Percentiles rank a stretch among this genome's conserved stretches.
phyloP scores from a whole-genome alignment of 495 filamentous ascomycete genomes.

The Penicillium coffeae region DNA sequence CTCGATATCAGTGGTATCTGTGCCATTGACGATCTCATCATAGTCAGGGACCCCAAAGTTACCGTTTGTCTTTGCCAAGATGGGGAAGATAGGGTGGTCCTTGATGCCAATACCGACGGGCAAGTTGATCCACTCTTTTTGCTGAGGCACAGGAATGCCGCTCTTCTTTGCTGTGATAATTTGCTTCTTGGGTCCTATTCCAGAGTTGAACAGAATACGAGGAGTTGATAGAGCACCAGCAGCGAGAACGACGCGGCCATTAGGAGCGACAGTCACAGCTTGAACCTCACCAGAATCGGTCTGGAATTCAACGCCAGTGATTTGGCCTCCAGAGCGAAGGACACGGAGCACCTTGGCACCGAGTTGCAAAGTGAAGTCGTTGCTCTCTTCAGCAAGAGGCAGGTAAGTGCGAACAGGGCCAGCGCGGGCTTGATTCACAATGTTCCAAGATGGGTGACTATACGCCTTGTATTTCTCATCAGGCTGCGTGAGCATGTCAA shows the following conservation, averaged over 20 bases:
- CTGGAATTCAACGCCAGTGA: constrained; percentile 66
- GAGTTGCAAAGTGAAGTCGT: constrained; percentile 65
- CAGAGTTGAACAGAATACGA: constrained; percentile 65
- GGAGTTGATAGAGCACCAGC: constrained; percentile 70
- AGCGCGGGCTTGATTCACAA: constrained; percentile 59
- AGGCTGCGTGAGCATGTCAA: constrained; percentile 58
- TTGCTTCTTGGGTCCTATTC: constrained; percentile 63
- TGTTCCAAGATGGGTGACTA: constrained; percentile 67
- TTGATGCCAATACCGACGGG: constrained; percentile 72
- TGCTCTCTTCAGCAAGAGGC: constrained; percentile 52
- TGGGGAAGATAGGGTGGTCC: constrained; percentile 71
- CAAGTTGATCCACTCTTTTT: constrained; percentile 63
- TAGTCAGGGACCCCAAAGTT: constrained; percentile 62
- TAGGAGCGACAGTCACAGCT: constrained; percentile 54
- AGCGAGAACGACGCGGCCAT: constrained; percentile 64
- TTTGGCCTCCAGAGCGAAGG: constrained; percentile 55
- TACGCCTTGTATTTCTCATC: constrained; percentile 64
- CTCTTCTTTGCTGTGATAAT: constrained; percentile 53
- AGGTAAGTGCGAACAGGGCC: constrained; percentile 75
- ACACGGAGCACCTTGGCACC: constrained; percentile 64
- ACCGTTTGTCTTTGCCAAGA: constrained; percentile 57
- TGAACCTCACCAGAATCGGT: constrained; percentile 56
- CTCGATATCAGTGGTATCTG: constrained; percentile 41
- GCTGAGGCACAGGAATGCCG: constrained; percentile 47
- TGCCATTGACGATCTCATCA: constrained; percentile 53